Conservation (phyloP, 768 basidiomycete genomes). For the Leccinum subgranulosum region DNA sequence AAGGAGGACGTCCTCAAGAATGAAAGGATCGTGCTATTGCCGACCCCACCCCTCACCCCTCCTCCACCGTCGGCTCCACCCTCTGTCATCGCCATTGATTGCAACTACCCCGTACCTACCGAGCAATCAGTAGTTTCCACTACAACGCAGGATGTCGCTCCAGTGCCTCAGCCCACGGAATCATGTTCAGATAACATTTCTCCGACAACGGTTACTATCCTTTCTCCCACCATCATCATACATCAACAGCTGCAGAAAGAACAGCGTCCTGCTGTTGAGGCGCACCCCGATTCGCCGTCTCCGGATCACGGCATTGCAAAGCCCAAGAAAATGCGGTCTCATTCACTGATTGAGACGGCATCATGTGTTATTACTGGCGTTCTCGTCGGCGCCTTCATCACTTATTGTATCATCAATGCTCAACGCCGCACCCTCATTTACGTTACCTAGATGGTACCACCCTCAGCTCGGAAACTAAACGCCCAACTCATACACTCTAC, state of each 20-base stretch:
- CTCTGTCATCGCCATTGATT: constrained; percentile 14
- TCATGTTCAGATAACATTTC: background rate
- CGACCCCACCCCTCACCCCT: constrained; percentile 19
- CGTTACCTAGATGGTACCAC: constrained; percentile 23
- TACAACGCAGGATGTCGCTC: constrained; percentile 6
- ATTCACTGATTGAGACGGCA: constrained; percentile 34
- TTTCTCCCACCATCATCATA: constrained; percentile 28
- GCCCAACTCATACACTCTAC: background rate
- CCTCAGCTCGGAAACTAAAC: background rate
- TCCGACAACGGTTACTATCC: constrained; percentile 15
- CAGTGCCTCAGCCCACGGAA: constrained; percentile 2
- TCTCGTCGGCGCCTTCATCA: constrained; percentile 54
- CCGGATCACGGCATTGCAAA: constrained; percentile 9
- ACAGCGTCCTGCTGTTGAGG: constrained; percentile 11
- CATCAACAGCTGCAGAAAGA: constrained; percentile 21
- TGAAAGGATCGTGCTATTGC: constrained; percentile 11
- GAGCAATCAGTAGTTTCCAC: background rate
- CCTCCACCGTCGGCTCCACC: constrained; percentile 18
- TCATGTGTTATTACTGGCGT: constrained; percentile 57
- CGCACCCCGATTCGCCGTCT: constrained; percentile 8
- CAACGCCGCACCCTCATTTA: constrained; percentile 47
- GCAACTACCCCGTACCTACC: constrained; percentile 5
- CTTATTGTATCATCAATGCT: constrained; percentile 47
- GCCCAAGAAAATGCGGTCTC: constrained; percentile 17
- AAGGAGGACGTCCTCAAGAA: constrained; percentile 4